Conservation (phyloP, 2,329 filamentous ascomycete genomes). For the Exophiala sp. region DNA sequence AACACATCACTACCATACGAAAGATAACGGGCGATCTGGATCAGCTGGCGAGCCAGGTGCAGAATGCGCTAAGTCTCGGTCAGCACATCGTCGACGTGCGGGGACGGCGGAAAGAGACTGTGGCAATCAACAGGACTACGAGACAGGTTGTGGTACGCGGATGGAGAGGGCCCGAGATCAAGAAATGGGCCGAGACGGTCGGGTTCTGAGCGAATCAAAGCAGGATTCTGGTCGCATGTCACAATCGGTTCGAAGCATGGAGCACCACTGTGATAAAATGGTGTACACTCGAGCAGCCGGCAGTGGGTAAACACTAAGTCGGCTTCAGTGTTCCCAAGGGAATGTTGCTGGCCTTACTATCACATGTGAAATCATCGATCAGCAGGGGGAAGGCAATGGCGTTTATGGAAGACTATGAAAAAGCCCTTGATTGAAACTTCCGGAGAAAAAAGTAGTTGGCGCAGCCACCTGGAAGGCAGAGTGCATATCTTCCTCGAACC, state of each 20-base stretch:
- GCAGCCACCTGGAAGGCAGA: too few relatives aligned
- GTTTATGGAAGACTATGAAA: too few relatives aligned
- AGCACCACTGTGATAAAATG: neutral
- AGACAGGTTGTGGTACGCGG: constrained; percentile 74
- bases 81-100: constrained; percentile 38
- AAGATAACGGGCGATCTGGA: constrained; percentile 72
- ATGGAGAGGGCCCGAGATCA: constrained; percentile 32
- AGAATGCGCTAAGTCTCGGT: constrained; percentile 55
- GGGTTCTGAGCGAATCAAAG: constrained; percentile 29
- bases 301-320: too few relatives aligned
- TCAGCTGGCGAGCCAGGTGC: constrained; percentile 62
- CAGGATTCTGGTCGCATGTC: too few relatives aligned
- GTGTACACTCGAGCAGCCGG: too few relatives aligned
- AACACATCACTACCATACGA: constrained; percentile 70
- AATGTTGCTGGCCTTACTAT: too few relatives aligned
- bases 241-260: neutral
- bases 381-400: too few relatives aligned
- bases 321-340: too few relatives aligned
- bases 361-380: too few relatives aligned
- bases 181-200: constrained; percentile 27
- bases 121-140: constrained; percentile 59
- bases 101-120: constrained; percentile 34
- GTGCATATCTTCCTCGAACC: too few relatives aligned
- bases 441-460: too few relatives aligned
- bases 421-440: too few relatives aligned